Base-by-base conservation (phyloP, 2,329 filamentous ascomycete species). In the Chaetomiaceae sp. region DNA sequence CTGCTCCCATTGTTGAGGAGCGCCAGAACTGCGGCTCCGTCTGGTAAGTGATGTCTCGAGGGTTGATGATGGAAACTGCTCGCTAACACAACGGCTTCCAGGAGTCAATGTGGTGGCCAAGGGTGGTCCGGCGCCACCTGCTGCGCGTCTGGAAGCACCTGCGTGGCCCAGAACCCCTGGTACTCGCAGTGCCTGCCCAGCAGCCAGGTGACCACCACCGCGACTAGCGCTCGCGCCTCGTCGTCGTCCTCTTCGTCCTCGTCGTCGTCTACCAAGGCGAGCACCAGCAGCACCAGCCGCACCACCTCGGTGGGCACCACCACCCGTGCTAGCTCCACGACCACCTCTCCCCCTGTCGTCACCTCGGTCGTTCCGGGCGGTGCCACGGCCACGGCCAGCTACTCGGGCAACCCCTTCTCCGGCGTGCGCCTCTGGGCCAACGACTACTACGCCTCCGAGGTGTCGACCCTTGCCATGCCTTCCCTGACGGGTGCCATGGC, bases 401-500 rank as follows among this genome's bases (percentile, higher is more conserved):
- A 71, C 61, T 67, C 75, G 14, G 82, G 81, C n/a, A 82, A 82
- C 69, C 77, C 78, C 14, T 81, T 78, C 65, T 56, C 64, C 11
- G 76, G 74, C 15, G 75, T 79, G 47, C 66, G 72, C 47, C 69
- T 76, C 61, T 81, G 76, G 72, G 74, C 78, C 63, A 82, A 82
- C 68, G 67, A 65, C 51, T 80, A 75, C 70, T 82, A 82, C 62
- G 71, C 75, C n/a, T 77, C 75, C 17, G 77, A 82, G 65, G 72
- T 82, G 53, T 72, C 73, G 51, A 75, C 66, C 33, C 69, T 77
- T 17, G 85, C 85, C 7, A 77, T 88, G 19, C 84, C 85, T 8
- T 80, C 79, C 15, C 69, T 89, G 55, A 79, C 79, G 9, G 75
- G 78, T 4, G 72, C 80, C 22, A 70, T 79, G 64, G 76, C 75